Evolutionary conservation across 768 basidiomycete species (phyloP), one percentile per base, ranked within the genome.

Genomic region (Daedalea quercina): DNA sequence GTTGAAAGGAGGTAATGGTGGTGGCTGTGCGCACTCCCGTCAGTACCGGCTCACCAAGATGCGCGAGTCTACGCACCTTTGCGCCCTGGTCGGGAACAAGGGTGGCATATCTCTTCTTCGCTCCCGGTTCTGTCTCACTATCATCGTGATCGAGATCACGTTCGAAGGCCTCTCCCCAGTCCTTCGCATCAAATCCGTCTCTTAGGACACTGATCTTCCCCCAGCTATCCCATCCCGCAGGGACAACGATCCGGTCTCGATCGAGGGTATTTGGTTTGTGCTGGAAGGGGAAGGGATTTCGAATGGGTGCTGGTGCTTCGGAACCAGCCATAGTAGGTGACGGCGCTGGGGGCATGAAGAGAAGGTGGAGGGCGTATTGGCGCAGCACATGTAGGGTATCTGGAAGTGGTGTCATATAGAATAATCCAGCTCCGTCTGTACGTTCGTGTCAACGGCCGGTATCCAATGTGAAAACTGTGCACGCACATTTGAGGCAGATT

Each of bases 191-290:
- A 60, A 97, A 99, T 0, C 90, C 90, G 37, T 98, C 96, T 52
- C 93, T 73, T 51, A 98, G 70, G 1, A 97, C 87, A 2, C 78
- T 74, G 53, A 97, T 95, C 73, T 97, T 98, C 0, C 94, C 94
- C 90, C 92, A 96, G 59, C 89, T 91, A 64, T 98, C 96, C 96
- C 96, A 99, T 1, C 96, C 96, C 1, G 91, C 81, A 1, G 95
- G 96, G 6, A 98, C 84, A 42, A 96, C 81, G 48, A 97, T 86
- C 12, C 82, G 85, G 63, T 97, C 94, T 28, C 96, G 83, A 65
- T 98, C 96, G 44, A 98, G 74, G 0, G 90, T 87, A 65, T 97
- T 98, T 1, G 96, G 87, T 58, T 88, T 86, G 51, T 90, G 81
- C 2, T 76, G 71, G 69, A 96, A 98, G 0, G 91, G 85, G 70